Percentiles rank a stretch among this genome's conserved stretches.
phyloP scores from a whole-genome alignment of 2,329 filamentous ascomycete genomes.

The Cercospora sesami region DNA sequence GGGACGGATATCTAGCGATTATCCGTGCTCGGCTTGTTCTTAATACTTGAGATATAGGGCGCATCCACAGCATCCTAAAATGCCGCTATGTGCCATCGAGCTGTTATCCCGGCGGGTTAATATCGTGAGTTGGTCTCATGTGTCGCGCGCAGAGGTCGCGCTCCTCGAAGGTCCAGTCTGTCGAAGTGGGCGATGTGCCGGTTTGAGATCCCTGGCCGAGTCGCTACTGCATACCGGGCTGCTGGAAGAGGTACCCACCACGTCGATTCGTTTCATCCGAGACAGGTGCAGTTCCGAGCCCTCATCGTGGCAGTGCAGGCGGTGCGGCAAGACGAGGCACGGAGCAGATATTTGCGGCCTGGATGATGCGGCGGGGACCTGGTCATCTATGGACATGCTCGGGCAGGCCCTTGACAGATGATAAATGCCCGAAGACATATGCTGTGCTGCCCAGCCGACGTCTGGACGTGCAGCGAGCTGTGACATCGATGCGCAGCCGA shows the following conservation, averaged over 20 bases:
- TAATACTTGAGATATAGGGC: neutral
- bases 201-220: conserved; percentile 12
- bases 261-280: conserved; percentile 6
- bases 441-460: conserved; percentile 16
- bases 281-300: neutral
- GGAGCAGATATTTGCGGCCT: neutral
- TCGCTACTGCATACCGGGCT: conserved; percentile 22
- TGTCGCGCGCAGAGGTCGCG: neutral
- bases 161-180: neutral
- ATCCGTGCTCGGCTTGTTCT: neutral
- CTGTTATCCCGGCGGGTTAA: neutral
- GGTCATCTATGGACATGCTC: conserved; percentile 17
- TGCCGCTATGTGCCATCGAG: neutral
- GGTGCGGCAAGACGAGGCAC: neutral
- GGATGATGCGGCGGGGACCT: neutral
- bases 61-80: neutral
- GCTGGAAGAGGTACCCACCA: conserved; percentile 20
- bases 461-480: neutral
- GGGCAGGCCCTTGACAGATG: conserved; percentile 9
- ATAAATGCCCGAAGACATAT: conserved; percentile 12
- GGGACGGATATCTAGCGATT: neutral
- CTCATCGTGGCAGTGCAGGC: conserved; percentile 3
- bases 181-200: neutral
- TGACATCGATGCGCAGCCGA: conserved; percentile 8
- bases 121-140: neutral